A percentile compares a stretch with the other conserved stretches of the same genome.
phyloP scores from a whole-genome alignment of 83 land plant species.

The Picea abies region DNA sequence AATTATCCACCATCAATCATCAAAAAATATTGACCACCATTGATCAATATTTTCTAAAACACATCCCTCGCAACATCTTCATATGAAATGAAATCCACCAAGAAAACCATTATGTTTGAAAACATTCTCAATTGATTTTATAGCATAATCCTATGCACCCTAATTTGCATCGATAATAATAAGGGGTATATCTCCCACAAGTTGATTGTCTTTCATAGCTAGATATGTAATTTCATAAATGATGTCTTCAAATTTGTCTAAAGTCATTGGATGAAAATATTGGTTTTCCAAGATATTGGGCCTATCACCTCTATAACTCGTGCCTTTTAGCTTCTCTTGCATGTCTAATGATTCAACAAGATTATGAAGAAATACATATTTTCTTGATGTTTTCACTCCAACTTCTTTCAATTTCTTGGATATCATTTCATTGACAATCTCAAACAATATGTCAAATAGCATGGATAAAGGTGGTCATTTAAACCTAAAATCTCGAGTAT shows the following conservation, averaged over 20 bases:
- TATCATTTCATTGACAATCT: slow-evolving; percentile 29
- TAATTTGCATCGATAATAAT: background rate
- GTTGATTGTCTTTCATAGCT: slow-evolving; percentile 2
- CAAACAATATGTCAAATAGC: slow-evolving; percentile 74
- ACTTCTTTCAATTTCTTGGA: slow-evolving; percentile 38
- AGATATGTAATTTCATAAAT: slow-evolving; percentile 5
- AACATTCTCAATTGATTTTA: background rate
- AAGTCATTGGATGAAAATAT: background rate
- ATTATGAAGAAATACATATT: background rate
- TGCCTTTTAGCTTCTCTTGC: background rate
- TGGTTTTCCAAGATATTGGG: background rate
- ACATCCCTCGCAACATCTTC: slow-evolving; percentile 3
- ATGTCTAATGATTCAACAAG: background rate
- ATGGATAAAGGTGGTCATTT: slow-evolving; percentile 63
- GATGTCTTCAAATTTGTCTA: slow-evolving; percentile 9
- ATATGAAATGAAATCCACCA: slow-evolving; percentile 5
- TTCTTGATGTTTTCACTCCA: slow-evolving; percentile 10
- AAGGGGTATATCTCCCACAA: slow-evolving; percentile 10
- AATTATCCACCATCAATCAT: background rate
- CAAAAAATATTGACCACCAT: background rate
- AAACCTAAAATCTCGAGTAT: slow-evolving; percentile 74
- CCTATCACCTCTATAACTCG: slow-evolving; percentile 8
- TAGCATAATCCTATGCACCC: background rate
- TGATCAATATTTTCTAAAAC: background rate
- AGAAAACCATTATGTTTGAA: background rate